A percentile compares a stretch with the other conserved stretches of the same genome.
Conservation (phyloP, 2,329 filamentous ascomycete genomes). For the Fusarium sp. region DNA sequence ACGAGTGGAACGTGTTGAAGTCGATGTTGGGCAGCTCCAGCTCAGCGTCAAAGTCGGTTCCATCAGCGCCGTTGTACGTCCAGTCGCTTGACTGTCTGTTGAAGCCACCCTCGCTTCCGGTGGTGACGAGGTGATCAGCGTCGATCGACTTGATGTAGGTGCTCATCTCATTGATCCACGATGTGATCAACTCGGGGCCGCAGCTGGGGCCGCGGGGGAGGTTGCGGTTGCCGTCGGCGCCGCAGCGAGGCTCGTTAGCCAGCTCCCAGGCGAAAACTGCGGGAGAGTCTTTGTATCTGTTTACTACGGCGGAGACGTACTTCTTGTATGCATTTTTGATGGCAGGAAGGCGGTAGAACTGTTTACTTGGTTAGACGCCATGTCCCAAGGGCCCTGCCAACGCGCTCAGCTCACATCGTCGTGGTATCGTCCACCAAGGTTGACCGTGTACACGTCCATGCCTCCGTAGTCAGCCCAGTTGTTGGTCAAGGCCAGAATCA, state of each 20-base stretch:
- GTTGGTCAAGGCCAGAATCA: conserved; percentile 64
- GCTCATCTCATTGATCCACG: conserved; percentile 64
- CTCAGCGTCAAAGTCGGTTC: conserved; percentile 63
- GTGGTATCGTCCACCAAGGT: conserved; percentile 61
- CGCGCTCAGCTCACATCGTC: conserved; percentile 23
- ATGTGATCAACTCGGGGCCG: conserved; percentile 53
- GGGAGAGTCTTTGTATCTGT: conserved; percentile 64
- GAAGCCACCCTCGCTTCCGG: conserved; percentile 68
- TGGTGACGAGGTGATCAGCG: conserved; percentile 62
- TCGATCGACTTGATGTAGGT: conserved; percentile 63
- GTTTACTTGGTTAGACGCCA: neutral
- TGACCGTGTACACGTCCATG: conserved; percentile 68
- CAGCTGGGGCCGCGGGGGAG: conserved; percentile 54
- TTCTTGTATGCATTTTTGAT: conserved; percentile 63
- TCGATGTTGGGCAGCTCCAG: conserved; percentile 57
- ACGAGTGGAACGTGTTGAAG: conserved; percentile 64
- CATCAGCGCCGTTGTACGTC: conserved; percentile 58
- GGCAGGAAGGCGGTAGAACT: conserved; percentile 59
- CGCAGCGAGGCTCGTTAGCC: conserved; percentile 67
- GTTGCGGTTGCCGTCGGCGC: conserved; percentile 56
- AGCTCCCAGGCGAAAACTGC: conserved; percentile 75
- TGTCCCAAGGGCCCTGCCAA: fast-evolving
- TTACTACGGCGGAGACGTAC: conserved; percentile 68
- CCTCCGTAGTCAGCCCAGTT: conserved; percentile 69
- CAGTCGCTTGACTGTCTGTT: conserved; percentile 55